Evolutionary conservation across 306 rosid genomes (phyloP), one percentile per base, ranked within the genome.

Genomic region (Phaseolus lunatus): DNA sequence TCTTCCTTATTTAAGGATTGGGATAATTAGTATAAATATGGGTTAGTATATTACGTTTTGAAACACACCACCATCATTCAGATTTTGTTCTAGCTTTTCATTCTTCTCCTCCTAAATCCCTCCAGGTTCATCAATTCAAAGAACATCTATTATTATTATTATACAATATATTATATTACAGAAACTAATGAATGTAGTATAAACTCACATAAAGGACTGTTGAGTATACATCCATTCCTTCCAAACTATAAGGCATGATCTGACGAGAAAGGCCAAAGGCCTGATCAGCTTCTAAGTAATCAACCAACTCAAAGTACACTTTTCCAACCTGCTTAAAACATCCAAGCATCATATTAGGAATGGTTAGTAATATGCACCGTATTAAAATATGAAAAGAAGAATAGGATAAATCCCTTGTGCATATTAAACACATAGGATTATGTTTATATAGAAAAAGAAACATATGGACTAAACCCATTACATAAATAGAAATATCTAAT

Each of bases 181-280:
- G 22, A 64, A 80, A 26, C 45, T 59, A 64, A 67, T 62, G 48
- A 23, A 74, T 70, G 78, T 33, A 74, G 62, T 53, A 44, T 50
- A 65, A 57, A 91, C 99, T 89, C 87, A 96, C 99, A 81, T 91
- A 96, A 82, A 96, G 97, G 73, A 96, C 99, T 64, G 99, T 96
- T 31, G 99, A 96, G 83, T 92, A 92, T 61, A 89, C 67, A 86
- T 96, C 98, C 99, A 92, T 96, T 81, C 98, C 99, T 85, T 96
- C 98, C 79, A 96, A 85, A 85, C 91, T 88, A 84, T 91, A 90
- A 53, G 99, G 98, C 18, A 87, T 87, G 58, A 82, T 89, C 70
- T 82, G 90, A 39, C 87, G 94, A 67, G 98, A 93, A 86, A 88
- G 97, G 86, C 93, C 80, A 84, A 96, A 92, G 73, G 90, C 96